Percentiles rank a stretch among this genome's conserved stretches.
Conservation (phyloP, 2,329 filamentous ascomycete genomes). For the Didymosphaeria variabile region DNA sequence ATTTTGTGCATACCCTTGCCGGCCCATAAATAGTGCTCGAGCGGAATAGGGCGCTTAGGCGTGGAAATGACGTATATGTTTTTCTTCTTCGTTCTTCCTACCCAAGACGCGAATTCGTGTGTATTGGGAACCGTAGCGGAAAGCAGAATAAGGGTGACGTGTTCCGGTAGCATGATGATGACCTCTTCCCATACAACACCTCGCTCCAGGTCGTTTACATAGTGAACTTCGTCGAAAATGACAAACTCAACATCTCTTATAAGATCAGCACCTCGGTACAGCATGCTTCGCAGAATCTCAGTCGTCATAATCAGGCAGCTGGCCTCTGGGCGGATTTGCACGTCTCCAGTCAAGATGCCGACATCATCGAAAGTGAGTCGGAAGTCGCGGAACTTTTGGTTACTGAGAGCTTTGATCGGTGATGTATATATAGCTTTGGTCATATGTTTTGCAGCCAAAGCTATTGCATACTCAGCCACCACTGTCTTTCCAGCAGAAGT, state of each 20-base stretch:
- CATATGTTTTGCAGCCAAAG: constrained; percentile 96
- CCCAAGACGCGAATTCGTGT: constrained; percentile 97
- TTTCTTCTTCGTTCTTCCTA: constrained; percentile 96
- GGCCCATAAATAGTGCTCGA: constrained; percentile 97
- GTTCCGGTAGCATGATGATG: constrained; percentile 98
- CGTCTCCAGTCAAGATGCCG: constrained; percentile 94
- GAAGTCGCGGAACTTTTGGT: constrained; percentile 98
- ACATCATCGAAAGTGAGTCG: constrained; percentile 91
- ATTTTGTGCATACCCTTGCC: constrained; percentile 94
- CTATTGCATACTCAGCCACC: constrained; percentile 97
- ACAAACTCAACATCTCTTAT: constrained; percentile 98
- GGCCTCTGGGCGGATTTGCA: constrained; percentile 96
- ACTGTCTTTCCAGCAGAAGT: constrained; percentile 98
- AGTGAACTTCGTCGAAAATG: constrained; percentile 98
- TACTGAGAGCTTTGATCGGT: constrained; percentile 97
- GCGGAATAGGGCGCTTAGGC: constrained; percentile 88
- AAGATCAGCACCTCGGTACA: constrained; percentile 93
- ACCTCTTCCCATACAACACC: constrained; percentile 99
- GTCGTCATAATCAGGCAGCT: constrained; percentile 99
- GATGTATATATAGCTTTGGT: constrained; percentile 99
- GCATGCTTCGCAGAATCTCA: constrained; percentile 96
- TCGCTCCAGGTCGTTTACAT: constrained; percentile 94
- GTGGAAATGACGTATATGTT: constrained; percentile 99
- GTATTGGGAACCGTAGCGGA: constrained; percentile 98
- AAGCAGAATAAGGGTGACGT: constrained; percentile 92